Base-by-base conservation (phyloP, 2,329 filamentous ascomycete species). In the Pyrenochaeta sp. region DNA sequence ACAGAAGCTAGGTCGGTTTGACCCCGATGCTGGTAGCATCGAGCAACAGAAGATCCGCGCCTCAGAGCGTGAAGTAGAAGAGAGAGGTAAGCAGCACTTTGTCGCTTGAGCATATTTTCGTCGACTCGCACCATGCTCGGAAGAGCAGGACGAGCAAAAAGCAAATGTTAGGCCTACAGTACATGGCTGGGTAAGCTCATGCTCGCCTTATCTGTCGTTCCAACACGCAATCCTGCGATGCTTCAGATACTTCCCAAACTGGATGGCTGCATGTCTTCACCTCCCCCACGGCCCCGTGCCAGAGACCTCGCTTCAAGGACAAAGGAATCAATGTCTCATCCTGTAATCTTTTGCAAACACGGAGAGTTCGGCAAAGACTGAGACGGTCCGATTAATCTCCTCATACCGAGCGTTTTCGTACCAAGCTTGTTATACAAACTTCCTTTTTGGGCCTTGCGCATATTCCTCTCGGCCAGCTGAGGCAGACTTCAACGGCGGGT, bases 1-100 rank as follows among this genome's bases (percentile, higher is more conserved):
- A n/a, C 88, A 97, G 76, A 93, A 96, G 74, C 85, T 98, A n/a
- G 95, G 95, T 45, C 91, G 95, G 31, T 99, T 99, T 77, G 92
- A 98, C 72, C 95, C 95, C 11, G 83, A 89, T 65, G 91, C 92
- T 7, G 87, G 90, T 15, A 86, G 82, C 55, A 85, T 90, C 18
- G 88, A 92, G 72, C 83, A 91, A 71, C 85, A 90, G 59, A 90
- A 90, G 73, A 80, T 90, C 51, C 83, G 85, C 14, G 87, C 88
- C 33, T 83, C 88, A 36, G 82, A 87, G 61, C 84, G 85, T 50
- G 91, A 96, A 69, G 82, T 97, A 60, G 79, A 83, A 60, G 83
- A 84, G 49, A 86, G 88, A 74, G 87, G 89, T 77, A 89, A 74
- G 76, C 41, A 66, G 32, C 35, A 54, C 31, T 41, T 49, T 56